Evolutionary conservation across 768 basidiomycete species (phyloP), one percentile per base, ranked within the genome.

Genomic region (Russula griseocarnosa): DNA sequence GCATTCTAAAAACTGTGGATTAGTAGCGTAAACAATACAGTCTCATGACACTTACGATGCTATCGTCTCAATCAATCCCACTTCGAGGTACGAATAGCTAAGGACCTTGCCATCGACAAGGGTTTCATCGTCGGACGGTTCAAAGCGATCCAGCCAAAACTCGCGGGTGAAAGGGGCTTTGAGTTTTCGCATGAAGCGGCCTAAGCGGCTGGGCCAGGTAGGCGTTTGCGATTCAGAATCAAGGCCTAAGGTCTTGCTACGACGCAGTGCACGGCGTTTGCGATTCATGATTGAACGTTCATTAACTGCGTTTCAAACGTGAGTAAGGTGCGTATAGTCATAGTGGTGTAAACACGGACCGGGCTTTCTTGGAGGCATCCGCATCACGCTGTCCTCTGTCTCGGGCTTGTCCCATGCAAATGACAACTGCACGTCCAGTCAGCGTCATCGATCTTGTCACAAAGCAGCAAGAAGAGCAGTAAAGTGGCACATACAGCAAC

Each of bases 351-450:
- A 9, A 6, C 24, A 61, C 75, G 24, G 54, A 83, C 84, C 83
- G 64, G 86, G 86, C 72, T 86, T 87, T 26, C 86, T 82, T 14
- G 86, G 86, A 28, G 73, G 75, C 78, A 87, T 76, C 26, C 85
- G 81, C 86, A 88, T 88, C 40, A 88, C 72, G 30, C 85, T 85
- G 68, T 87, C 86, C 36, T 72, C 69, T 0, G 84, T 84, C 72
- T 88, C 86, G 0, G 86, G 84, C 65, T 83, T 77, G 71, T 88
- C 86, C 86, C 86, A 88, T 0, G 86, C 86, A 62, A 88, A 88
- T 1, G 86, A 85, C 16, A 88, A 76, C 83, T 85, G 63, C 40
- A 9, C 11, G 22, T 28, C 9, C 55, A 34, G 62, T 58, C 49
- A 55, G 34, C 5, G 55, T 64, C 28, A 55, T 36, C 46, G n/a